phyloP scores from a whole-genome alignment of 2,329 filamentous ascomycete species.

The Colletotrichum sp. region DNA sequence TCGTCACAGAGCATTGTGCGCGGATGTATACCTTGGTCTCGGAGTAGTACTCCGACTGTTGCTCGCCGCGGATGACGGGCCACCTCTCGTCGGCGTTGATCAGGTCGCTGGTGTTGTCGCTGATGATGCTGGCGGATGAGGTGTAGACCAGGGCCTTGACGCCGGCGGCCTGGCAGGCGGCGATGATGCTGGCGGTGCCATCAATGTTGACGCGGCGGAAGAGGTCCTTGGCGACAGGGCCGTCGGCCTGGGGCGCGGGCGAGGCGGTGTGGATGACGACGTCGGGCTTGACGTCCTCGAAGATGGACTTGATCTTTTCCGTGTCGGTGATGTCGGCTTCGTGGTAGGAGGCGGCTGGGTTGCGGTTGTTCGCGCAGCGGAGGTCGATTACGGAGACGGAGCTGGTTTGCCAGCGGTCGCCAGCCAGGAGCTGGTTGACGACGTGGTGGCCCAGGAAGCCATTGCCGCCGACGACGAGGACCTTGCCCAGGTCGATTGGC shows the following conservation, averaged over 20 bases:
- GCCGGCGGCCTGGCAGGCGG: conserved; percentile 71
- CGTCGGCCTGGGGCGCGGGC: conserved; percentile 61
- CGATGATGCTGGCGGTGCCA: conserved; percentile 80
- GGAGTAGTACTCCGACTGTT: conserved; percentile 84
- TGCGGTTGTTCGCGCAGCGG: conserved; percentile 72
- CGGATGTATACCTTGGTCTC: conserved; percentile 75
- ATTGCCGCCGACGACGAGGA: conserved; percentile 82
- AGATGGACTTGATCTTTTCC: conserved; percentile 63
- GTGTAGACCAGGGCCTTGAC: conserved; percentile 91
- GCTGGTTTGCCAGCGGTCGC: conserved; percentile 43
- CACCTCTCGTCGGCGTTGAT: conserved; percentile 85
- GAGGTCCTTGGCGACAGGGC: conserved; percentile 59
- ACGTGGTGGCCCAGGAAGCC: conserved; percentile 87
- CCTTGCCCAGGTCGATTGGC: conserved; percentile 61
- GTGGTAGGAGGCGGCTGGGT: conserved; percentile 64
- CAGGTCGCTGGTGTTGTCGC: conserved; percentile 80
- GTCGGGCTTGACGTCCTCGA: conserved; percentile 73
- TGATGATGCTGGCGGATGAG: conserved; percentile 84
- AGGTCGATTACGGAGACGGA: conserved; percentile 76
- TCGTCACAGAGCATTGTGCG: background rate
- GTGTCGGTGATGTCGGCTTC: conserved; percentile 80
- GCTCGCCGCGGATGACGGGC: conserved; percentile 74
- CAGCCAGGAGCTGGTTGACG: conserved; percentile 71
- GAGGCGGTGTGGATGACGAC: conserved; percentile 92
- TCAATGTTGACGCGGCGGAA: conserved; percentile 88